phyloP scores from a whole-genome alignment of 1,139 yeast genomes.

The Hyphopichia burtonii region DNA sequence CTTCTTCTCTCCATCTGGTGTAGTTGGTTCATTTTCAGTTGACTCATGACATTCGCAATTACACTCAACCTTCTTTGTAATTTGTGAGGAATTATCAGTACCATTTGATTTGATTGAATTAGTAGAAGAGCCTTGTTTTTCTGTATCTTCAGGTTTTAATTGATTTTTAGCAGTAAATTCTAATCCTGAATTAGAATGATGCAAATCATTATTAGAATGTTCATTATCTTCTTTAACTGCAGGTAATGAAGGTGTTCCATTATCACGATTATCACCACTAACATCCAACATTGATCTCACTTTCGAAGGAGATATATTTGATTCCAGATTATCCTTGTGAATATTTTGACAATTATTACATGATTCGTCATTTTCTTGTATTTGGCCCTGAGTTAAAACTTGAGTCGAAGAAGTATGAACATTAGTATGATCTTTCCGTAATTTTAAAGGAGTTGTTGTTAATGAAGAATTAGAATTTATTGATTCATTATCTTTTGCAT shows the following conservation, averaged over 20 bases:
- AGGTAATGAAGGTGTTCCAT: slow-evolving; percentile 12
- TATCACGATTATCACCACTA: not conserved
- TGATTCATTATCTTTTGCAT: slow-evolving; percentile 17
- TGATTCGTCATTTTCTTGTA: not conserved
- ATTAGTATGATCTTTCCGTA: slow-evolving; percentile 8
- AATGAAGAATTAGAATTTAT: slow-evolving; percentile 29
- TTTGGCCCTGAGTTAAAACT: slow-evolving; percentile 3
- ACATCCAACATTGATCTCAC: slow-evolving; percentile 13
- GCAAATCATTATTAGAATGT: slow-evolving; percentile 1
- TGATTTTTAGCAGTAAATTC: slow-evolving; percentile 1
- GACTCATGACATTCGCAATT: slow-evolving; percentile 1
- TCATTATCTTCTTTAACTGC: slow-evolving; percentile 21
- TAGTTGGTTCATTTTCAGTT: not conserved
- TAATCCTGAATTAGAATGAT: slow-evolving; percentile 1
- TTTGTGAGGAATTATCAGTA: not conserved
- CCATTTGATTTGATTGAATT: not conserved
- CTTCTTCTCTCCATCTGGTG: not conserved
- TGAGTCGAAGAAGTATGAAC: slow-evolving; percentile 1
- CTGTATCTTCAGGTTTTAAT: not conserved
- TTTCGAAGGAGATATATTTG: slow-evolving; percentile 5
- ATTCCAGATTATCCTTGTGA: not conserved
- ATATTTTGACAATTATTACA: not conserved
- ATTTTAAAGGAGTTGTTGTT: slow-evolving; percentile 14
- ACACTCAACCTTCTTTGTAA: not conserved
- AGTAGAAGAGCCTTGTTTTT: not conserved